Evolutionary conservation across 148 eudicot species (phyloP), one percentile per base, ranked within the genome.

Genomic region (Drosera capensis): DNA sequence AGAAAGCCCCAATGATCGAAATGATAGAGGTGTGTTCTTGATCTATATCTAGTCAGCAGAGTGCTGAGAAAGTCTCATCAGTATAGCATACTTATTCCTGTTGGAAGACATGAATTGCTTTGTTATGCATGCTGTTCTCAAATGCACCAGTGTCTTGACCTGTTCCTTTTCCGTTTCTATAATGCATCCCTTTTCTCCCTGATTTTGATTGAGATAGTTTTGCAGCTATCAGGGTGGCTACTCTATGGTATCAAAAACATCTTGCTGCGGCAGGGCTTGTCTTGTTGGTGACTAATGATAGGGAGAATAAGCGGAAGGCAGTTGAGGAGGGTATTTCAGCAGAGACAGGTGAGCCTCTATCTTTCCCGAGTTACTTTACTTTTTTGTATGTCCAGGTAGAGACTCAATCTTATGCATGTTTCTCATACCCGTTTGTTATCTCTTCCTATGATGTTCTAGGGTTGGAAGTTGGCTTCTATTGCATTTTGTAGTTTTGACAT

Each of bases 1-100:
- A 38, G 97, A 90, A 70, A 84, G 72, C 71, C 87, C 93, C 59
- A 90, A 90, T 66, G 97, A 90, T 40, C 69, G 97, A 55, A 90
- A 90, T 66, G 97, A 90, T 52, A 80, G 97, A 84, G 97, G 97
- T 84, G 37, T 57, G 77, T 28, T 28, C 31, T 34, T 13, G 14
- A 34, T 11, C 3, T 34, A 34, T 34, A 34, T 34, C n/a, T 4
- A 34, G 38, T 34, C 38, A 34, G 31, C n/a, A 9, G 38, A 34
- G 9, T 9, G n/a, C 38, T 28, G n/a, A 15, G 38, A 34, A 34
- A 34, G 38, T 1, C 9, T 34, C 38, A 34, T n/a, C n/a, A n/a
- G n/a, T n/a, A n/a, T n/a, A n/a, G n/a, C n/a, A n/a, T n/a, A n/a
- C n/a, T n/a, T n/a, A 34, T 34, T 3, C 11, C 9, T 9, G n/a